Evolutionary conservation across 306 rosid genomes (phyloP), one percentile per base, ranked within the genome.

Genomic region (Malus asiatica): DNA sequence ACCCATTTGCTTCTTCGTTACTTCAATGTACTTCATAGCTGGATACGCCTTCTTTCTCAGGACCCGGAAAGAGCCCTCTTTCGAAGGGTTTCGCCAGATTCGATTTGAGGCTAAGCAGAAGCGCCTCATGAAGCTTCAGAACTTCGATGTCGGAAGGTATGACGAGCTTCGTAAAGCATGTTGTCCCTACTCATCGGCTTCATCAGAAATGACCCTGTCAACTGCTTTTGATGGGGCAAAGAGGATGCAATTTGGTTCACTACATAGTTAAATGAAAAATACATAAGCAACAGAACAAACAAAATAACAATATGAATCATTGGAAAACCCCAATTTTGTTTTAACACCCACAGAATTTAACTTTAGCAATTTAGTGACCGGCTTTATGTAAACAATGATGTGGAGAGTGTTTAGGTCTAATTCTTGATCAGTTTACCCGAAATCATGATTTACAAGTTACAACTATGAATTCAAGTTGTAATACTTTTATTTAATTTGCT

Each of bases 1-100:
- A 75, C 97, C 97, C 33, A 84, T 93, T 59, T 93, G 96, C 90
- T 90, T 88, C 81, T 90, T 78, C 66, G 80, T 93, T 19, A 93
- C 96, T 6, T 86, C 97, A 11, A 57, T 77, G 55, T 90, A 90
- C 83, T 93, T 86, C 86, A 90, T 90, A 88, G 90, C 86, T 4
- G 87, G 92, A 27, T 90, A 84, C 72, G 76, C 90, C 1, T 92
- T 92, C 75, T 92, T 92, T 85, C 90, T 92, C 30, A 83, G 86
- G 75, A 92, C 96, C 63, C 77, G 88, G 48, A 92, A 16, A 63
- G 97, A 92, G 79, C 97, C 97, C 58, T 79, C 90, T 19, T 92
- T 92, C 30, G 90, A 86, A 79, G 97, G 97, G 5, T 87, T 85
- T 71, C 90, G 79, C 73, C 83, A 72, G 42, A 85, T 90, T 75